Percentiles rank a stretch among this genome's conserved stretches.
Evolutionary conservation across 257 asterid species (phyloP).

Genomic region (Solanum medicagineum): DNA sequence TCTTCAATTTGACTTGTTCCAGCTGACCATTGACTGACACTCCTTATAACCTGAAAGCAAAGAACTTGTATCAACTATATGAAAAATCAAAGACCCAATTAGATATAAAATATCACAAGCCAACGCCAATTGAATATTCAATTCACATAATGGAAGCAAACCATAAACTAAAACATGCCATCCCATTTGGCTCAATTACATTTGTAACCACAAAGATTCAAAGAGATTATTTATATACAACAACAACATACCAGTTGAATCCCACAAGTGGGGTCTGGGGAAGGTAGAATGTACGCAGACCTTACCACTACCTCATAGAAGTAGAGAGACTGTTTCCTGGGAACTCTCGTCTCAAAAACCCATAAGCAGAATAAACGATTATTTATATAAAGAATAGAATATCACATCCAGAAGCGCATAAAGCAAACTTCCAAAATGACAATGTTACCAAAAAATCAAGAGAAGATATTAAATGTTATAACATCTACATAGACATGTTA

Average conservation of each 20-base stretch:
- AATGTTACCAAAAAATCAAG: not conserved
- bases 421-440: not conserved
- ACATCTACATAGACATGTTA: not conserved
- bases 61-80: not conserved
- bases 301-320: too few species aligned
- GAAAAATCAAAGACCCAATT: not conserved
- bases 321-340: too few species aligned
- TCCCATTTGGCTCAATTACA: not conserved
- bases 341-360: too few species aligned
- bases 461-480: not conserved
- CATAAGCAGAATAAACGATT: not conserved
- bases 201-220: not conserved
- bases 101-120: not conserved
- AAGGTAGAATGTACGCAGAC: too few species aligned
- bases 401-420: not conserved
- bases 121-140: not conserved
- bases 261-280: too few species aligned
- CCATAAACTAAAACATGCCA: not conserved
- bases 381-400: not conserved
- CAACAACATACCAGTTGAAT: too few species aligned
- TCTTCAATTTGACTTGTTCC: constrained; percentile 95
- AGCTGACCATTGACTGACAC: constrained; percentile 98
- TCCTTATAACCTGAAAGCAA: constrained; percentile 64
- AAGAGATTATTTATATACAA: not conserved
- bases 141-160: not conserved